Evolutionary conservation across 2,329 filamentous ascomycete genomes (phyloP).

Genomic region (Lasiodiplodia sp.): DNA sequence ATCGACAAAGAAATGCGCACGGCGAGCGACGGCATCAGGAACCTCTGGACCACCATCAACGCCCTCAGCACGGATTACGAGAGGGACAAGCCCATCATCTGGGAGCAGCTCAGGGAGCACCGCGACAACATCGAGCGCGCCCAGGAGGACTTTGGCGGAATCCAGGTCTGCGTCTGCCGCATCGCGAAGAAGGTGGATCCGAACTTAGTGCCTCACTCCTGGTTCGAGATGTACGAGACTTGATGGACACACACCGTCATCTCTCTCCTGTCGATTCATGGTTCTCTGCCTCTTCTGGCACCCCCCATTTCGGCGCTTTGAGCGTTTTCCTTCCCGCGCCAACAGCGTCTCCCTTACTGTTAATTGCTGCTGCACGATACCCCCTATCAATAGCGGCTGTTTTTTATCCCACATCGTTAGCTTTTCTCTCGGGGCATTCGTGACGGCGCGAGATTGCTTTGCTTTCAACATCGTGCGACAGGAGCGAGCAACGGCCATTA

Average conservation of each 20-base stretch:
- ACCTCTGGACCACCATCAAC: not conserved
- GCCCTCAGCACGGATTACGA: not conserved
- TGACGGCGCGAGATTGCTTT: no score
- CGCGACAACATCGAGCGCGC: not conserved
- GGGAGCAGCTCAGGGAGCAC: not conserved
- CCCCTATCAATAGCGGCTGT: no score
- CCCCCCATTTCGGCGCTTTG: not conserved
- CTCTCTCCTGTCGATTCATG: not conserved
- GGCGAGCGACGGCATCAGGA: not conserved
- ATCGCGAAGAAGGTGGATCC: not conserved
- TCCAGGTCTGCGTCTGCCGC: not conserved
- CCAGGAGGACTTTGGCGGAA: not conserved
- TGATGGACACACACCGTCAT: not conserved
- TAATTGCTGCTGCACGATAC: no score
- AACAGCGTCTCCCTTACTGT: no score
- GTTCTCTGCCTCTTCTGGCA: no score
- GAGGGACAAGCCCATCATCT: not conserved
- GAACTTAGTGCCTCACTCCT: not conserved
- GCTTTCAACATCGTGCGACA: no score
- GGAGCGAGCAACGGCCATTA: no score
- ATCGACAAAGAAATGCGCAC: not conserved
- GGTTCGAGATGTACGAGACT: not conserved
- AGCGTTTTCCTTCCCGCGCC: no score
- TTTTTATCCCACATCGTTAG: no score
- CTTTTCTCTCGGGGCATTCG: no score